These are phyloP conservation scores for Polyplosphaeria fusca DNA, from an alignment of 495 filamentous ascomycete genomes.

Conservation along the genomic window DNA sequence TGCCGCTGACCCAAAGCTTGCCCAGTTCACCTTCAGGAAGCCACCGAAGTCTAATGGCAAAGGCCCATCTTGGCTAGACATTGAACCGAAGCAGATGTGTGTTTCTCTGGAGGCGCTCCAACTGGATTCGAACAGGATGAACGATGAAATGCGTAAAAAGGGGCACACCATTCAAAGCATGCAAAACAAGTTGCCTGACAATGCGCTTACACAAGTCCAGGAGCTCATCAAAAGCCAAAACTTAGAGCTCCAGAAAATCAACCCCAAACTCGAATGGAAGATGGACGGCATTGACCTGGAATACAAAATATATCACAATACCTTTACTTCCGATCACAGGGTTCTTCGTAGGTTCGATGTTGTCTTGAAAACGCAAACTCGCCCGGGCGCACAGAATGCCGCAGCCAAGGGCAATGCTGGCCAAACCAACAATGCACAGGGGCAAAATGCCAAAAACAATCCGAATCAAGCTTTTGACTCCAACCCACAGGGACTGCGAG, in stretches of 20 bases:
- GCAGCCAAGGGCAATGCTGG: not conserved
- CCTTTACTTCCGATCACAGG: not conserved
- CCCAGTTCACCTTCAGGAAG: conserved; percentile 6
- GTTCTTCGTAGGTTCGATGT: conserved; percentile 9
- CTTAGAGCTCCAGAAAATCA: not conserved
- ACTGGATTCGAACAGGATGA: not conserved
- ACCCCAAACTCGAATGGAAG: conserved; percentile 9
- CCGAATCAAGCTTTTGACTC: not conserved
- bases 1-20: conserved; percentile 7
- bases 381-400: not conserved
- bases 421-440: not conserved
- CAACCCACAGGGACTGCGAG: not conserved
- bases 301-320: not conserved
- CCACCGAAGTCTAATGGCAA: too few species aligned
- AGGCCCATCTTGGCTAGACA: not conserved
- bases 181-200: conserved; percentile 1
- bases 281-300: conserved; percentile 14
- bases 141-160: not conserved
- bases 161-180: not conserved
- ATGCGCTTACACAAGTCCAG: not conserved
- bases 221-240: conserved; percentile 8
- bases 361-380: conserved; percentile 15
- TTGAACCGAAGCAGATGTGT: conserved; percentile 2
- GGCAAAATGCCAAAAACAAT: not conserved
- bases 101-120: not conserved